Conservation (phyloP, 164 flowering plant species). For the Sedum album region DNA sequence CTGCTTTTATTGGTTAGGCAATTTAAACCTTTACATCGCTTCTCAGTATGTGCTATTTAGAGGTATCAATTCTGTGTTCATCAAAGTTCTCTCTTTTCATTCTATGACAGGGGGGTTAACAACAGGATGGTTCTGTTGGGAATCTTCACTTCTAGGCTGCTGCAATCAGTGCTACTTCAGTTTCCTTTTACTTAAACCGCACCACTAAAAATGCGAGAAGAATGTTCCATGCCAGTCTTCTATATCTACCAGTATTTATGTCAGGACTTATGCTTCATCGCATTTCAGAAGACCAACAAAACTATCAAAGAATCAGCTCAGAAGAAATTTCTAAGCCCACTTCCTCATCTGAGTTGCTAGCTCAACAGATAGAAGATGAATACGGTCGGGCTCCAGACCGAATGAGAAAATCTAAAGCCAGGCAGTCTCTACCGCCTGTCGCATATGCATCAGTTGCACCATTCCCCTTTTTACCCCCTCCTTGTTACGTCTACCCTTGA, state of each 20-base stretch:
- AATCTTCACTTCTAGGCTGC: neutral
- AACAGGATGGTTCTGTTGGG: neutral
- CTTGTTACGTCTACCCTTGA: slow-evolving; percentile 29
- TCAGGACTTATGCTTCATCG: neutral
- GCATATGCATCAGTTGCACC: slow-evolving; percentile 87
- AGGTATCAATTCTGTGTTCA: neutral
- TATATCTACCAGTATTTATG: neutral
- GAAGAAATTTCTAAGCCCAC: slow-evolving; percentile 11
- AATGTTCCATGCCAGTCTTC: neutral
- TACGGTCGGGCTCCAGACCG: slow-evolving; percentile 8
- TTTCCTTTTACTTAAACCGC: neutral
- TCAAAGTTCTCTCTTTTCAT: too few relatives aligned
- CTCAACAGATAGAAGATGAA: slow-evolving; percentile 14
- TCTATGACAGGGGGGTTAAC: neutral
- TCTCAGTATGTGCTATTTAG: neutral
- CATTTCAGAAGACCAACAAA: neutral
- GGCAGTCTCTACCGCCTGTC: slow-evolving; percentile 53
- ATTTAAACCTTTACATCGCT: neutral
- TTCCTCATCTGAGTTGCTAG: slow-evolving; percentile 11
- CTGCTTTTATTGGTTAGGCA: neutral
- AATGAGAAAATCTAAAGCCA: neutral
- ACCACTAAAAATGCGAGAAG: neutral
- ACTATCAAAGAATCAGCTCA: slow-evolving; percentile 14
- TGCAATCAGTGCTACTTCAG: neutral
- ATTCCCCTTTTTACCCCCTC: slow-evolving; percentile 83